These are phyloP conservation scores for Angomonas desouzai DNA, from an alignment of 208 protist species.

Conservation along the genomic window DNA sequence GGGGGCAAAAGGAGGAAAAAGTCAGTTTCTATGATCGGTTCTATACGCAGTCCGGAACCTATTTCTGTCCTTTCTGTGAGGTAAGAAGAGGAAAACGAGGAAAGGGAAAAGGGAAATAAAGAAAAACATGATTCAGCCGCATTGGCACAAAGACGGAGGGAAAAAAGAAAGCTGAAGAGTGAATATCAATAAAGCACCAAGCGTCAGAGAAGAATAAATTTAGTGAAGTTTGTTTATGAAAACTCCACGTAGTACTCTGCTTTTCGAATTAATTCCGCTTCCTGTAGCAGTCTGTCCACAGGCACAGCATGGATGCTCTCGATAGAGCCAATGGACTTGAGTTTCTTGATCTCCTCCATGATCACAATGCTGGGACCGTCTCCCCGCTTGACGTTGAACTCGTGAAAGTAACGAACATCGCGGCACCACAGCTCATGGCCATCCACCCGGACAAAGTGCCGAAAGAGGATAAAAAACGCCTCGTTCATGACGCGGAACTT, in stretches of 20 bases:
- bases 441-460: slow-evolving; percentile 70
- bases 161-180: background rate
- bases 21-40: no score
- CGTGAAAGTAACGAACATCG: slow-evolving; percentile 74
- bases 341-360: slow-evolving; percentile 44
- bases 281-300: background rate
- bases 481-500: slow-evolving; percentile 69
- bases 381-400: slow-evolving; percentile 40
- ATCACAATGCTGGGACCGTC: slow-evolving; percentile 55
- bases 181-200: background rate
- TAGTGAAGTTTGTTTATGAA: background rate
- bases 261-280: slow-evolving; percentile 18
- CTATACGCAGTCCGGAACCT: no score
- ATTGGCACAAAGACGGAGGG: no score
- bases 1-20: no score
- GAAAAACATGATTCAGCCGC: no score
- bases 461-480: slow-evolving; percentile 74
- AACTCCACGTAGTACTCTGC: slow-evolving; percentile 21
- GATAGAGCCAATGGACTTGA: background rate
- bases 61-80: no score
- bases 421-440: slow-evolving; percentile 55
- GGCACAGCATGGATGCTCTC: background rate
- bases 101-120: no score
- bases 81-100: no score
- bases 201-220: background rate